Evolutionary conservation across 352 stramenopile genomes (phyloP).

Genomic region (Phytophthora sp.): DNA sequence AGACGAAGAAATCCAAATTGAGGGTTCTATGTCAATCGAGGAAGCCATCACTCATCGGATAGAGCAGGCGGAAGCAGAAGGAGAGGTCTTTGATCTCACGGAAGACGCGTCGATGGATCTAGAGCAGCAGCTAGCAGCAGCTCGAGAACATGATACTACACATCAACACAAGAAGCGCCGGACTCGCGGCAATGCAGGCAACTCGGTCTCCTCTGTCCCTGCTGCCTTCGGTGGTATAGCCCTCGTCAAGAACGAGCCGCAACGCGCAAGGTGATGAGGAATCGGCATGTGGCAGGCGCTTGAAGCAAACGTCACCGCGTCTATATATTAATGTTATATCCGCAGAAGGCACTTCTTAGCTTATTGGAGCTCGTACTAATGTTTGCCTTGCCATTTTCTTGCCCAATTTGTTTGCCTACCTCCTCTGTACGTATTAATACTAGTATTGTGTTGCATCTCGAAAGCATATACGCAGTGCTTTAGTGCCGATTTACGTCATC

Average conservation of each 20-base stretch:
- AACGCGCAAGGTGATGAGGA: constrained; percentile 5
- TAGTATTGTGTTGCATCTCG: too few species aligned
- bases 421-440: too few species aligned
- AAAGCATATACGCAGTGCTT: too few species aligned
- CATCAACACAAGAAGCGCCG: constrained; percentile 46
- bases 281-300: not conserved
- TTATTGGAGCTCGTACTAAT: too few species aligned
- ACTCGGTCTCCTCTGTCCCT: not conserved
- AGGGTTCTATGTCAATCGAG: constrained; percentile 74
- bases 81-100: constrained; percentile 74
- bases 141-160: constrained; percentile 21
- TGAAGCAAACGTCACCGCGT: not conserved
- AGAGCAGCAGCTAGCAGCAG: constrained; percentile 38
- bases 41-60: constrained; percentile 72
- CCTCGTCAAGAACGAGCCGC: constrained; percentile 35
- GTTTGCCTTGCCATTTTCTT: too few species aligned
- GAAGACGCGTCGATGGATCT: constrained; percentile 55
- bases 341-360: not conserved
- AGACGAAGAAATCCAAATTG: constrained; percentile 75
- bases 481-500: too few species aligned
- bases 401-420: too few species aligned
- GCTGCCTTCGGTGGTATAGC: not conserved
- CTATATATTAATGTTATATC: constrained; percentile 6
- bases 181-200: constrained; percentile 12
- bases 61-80: constrained; percentile 52